Base-by-base conservation (phyloP, 371 early-diverging fungal species). In the Mortierella sp. region DNA sequence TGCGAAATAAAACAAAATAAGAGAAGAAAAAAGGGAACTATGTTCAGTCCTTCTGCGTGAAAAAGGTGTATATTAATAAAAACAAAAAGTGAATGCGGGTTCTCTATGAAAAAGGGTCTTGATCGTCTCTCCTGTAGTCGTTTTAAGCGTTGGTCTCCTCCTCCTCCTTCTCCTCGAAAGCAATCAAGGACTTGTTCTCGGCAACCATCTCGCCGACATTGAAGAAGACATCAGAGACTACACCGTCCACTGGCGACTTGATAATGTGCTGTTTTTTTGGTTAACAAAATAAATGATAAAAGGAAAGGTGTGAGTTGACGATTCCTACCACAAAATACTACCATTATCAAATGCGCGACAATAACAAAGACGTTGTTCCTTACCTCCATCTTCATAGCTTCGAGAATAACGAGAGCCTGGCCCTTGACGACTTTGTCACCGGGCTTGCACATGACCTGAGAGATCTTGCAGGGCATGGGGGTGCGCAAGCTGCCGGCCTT, bases 361-460 rank as follows among this genome's bases (percentile, higher is more conserved):
- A 34, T 31, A 5, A 31, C 14, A 13, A 60, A 60, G 5, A 58
- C 26, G 16, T 4, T 6, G 16, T 1, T 63, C 7, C 60, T 74
- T 79, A 92, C 92, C 93, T 98, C 98, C 99, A 99, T 99, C 92
- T 99, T 99, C 99, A 99, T 99, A 28, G 99, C 99, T 84, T 99
- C 99, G 58, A 99, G 90, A 42, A 99, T 92, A 1, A 98, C 88
- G 70, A 99, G 88, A 26, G 95, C 91, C 60, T 94, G 91, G 42
- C 96, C 98, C 88, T 96, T 95, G 72, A 92, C 91, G n/a, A 99
- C 97, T 50, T 88, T 88, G 70, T 97, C 95, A 28, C 98, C 99
- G 21, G 94, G 90, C 73, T 94, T 90, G 24, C 97, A 94, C 81
- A 95, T 82, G 0, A 98, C 94, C 87, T 96, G 95, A 10, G 97